These are phyloP conservation scores for Hanseniaspora hatyaiensis DNA, from an alignment of 805 yeast species.

Conservation along the genomic window DNA sequence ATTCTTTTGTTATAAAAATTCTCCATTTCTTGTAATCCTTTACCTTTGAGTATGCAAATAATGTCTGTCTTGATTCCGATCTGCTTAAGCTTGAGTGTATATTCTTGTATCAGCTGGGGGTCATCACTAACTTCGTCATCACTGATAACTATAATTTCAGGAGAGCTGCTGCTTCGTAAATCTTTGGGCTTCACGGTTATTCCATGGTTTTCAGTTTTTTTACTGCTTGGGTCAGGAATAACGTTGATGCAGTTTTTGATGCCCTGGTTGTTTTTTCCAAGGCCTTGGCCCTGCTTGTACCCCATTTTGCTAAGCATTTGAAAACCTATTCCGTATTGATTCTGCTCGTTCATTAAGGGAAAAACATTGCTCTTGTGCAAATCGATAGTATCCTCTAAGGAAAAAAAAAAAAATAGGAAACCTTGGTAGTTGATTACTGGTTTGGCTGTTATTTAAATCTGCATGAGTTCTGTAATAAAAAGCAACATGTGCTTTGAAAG, in stretches of 20 bases:
- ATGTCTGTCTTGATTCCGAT: background rate
- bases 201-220: slow-evolving; percentile 37
- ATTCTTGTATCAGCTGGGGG: background rate
- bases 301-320: slow-evolving; percentile 73
- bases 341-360: slow-evolving; percentile 20
- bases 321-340: slow-evolving; percentile 92
- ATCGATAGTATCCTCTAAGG: no score
- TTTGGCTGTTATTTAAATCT: no score
- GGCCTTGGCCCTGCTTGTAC: slow-evolving; percentile 67
- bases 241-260: slow-evolving; percentile 72
- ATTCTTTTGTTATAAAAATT: background rate
- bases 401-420: no score
- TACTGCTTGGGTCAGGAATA: no score
- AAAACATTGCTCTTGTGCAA: no score
- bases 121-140: slow-evolving; percentile 19
- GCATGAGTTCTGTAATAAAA: no score
- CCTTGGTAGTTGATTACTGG: no score
- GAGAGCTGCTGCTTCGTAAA: slow-evolving; percentile 40
- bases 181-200: slow-evolving; percentile 43
- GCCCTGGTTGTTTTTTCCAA: slow-evolving; percentile 66
- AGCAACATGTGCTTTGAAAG: no score
- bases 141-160: slow-evolving; percentile 16
- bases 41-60: background rate
- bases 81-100: background rate
- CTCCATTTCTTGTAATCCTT: background rate